These are phyloP conservation scores for Bretschneidera sinensis DNA, from an alignment of 345 rosid genomes.

Conservation along the genomic window DNA sequence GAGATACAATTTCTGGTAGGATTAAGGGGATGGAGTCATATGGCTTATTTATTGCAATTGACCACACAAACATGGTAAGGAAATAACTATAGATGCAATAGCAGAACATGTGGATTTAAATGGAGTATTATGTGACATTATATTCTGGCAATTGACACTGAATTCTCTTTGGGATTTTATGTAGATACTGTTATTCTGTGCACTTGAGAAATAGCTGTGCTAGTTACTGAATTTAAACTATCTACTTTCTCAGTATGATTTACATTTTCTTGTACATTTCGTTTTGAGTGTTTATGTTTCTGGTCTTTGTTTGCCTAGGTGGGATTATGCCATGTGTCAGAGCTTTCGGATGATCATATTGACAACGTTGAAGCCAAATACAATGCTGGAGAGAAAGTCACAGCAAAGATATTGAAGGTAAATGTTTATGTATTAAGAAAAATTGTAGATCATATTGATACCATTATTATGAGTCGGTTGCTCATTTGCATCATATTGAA, in stretches of 20 bases:
- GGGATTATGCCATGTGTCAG: conserved; percentile 85
- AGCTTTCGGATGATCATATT: conserved; percentile 62
- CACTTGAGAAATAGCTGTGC: background rate
- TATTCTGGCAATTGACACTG: background rate
- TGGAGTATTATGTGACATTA: too few species aligned
- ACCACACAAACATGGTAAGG: conserved; percentile 66
- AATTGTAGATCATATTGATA: background rate
- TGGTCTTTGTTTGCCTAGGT: conserved; percentile 42
- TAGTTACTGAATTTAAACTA: conserved; percentile 6
- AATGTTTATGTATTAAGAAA: background rate
- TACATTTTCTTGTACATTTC: background rate
- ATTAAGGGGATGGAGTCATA: conserved; percentile 78
- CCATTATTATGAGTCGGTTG: conserved; percentile 2
- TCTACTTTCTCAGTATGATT: background rate
- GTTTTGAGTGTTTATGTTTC: background rate
- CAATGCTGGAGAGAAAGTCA: conserved; percentile 73
- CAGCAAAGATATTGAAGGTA: conserved; percentile 83
- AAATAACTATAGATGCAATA: conserved; percentile 6
- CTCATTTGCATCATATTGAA: background rate
- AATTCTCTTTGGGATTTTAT: background rate
- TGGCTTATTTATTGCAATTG: conserved; percentile 70
- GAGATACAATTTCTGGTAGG: conserved; percentile 56
- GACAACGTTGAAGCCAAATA: conserved; percentile 52
- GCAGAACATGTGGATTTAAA: too few species aligned
- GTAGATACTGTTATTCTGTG: background rate